These are phyloP conservation scores for Mycosarcoma mackinlayi DNA, from an alignment of 1,284 basidiomycete genomes.

Conservation along the genomic window DNA sequence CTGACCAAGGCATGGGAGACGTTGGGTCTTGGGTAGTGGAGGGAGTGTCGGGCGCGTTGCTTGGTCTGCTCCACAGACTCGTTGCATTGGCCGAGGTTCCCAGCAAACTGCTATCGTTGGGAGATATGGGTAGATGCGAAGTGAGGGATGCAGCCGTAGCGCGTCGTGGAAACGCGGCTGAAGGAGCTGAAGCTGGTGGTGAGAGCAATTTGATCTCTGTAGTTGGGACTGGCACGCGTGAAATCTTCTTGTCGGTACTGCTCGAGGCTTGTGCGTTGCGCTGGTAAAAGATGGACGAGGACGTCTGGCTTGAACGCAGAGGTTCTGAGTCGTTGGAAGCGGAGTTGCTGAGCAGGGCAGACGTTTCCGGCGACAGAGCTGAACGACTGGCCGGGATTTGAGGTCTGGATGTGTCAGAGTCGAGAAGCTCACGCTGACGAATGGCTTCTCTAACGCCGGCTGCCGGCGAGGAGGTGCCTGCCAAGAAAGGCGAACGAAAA, in stretches of 20 bases:
- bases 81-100: slow-evolving; percentile 44
- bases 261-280: slow-evolving; percentile 4
- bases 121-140: slow-evolving; percentile 32
- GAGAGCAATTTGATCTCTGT: slow-evolving; percentile 19
- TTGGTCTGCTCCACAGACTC: slow-evolving; percentile 44
- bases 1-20: slow-evolving; percentile 35
- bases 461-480: slow-evolving; percentile 34
- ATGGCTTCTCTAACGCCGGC: slow-evolving; percentile 44
- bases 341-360: slow-evolving; percentile 22
- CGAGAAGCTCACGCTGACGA: slow-evolving; percentile 40
- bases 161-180: slow-evolving; percentile 11
- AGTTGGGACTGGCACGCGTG: slow-evolving; percentile 31
- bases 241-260: slow-evolving; percentile 22
- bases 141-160: slow-evolving; percentile 17
- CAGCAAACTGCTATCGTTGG: slow-evolving; percentile 50
- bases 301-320: slow-evolving; percentile 23
- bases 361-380: slow-evolving; percentile 21
- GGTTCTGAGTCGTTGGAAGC: slow-evolving; percentile 16
- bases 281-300: slow-evolving; percentile 29
- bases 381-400: slow-evolving; percentile 28
- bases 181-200: slow-evolving; percentile 13
- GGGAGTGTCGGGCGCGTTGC: slow-evolving; percentile 39
- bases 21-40: slow-evolving; percentile 33
- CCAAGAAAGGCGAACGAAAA: slow-evolving; percentile 33
- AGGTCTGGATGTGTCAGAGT: slow-evolving; percentile 16